Evolutionary conservation across 306 rosid species (phyloP).

Genomic region (Medicago arabica): DNA sequence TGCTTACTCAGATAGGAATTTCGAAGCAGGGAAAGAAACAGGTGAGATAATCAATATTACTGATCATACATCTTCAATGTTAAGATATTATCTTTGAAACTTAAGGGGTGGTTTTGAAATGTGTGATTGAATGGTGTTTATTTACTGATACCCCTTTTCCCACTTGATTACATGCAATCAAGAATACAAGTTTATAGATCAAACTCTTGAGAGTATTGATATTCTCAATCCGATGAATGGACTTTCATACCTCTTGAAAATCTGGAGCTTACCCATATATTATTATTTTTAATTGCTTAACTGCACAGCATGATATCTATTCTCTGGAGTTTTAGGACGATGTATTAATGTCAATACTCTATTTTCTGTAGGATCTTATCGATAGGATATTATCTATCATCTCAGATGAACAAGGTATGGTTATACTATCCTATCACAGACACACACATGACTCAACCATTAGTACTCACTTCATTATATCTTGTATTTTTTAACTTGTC

Average conservation of each 20-base stretch:
- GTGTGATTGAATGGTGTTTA: not conserved
- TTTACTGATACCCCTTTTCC: not conserved
- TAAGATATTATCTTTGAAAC: conserved; percentile 14
- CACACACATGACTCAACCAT: conserved; percentile 7
- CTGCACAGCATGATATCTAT: conserved; percentile 19
- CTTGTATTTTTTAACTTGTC: conserved; percentile 18
- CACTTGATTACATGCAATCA: conserved; percentile 1
- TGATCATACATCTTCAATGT: conserved; percentile 27
- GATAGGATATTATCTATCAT: conserved; percentile 77
- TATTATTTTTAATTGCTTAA: conserved; percentile 3
- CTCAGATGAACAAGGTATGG: conserved; percentile 85
- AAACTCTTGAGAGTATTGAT: conserved; percentile 17
- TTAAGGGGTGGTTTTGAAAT: conserved; percentile 12
- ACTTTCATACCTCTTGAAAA: conserved; percentile 17
- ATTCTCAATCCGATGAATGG: conserved; percentile 7
- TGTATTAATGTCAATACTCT: conserved; percentile 35
- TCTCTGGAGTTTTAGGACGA: conserved; percentile 15
- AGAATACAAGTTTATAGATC: conserved; percentile 15
- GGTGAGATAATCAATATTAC: conserved; percentile 57
- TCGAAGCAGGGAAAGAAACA: conserved; percentile 99
- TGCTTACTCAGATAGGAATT: conserved; percentile 83
- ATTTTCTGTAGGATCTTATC: conserved; percentile 79
- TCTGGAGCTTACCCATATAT: conserved; percentile 15
- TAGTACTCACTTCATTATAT: conserved; percentile 2
- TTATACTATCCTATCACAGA: not conserved